Percentiles rank a stretch among this genome's conserved stretches.
These are phyloP conservation scores for Russula sp. DNA, from an alignment of 768 basidiomycete species.

Conservation along the genomic window DNA sequence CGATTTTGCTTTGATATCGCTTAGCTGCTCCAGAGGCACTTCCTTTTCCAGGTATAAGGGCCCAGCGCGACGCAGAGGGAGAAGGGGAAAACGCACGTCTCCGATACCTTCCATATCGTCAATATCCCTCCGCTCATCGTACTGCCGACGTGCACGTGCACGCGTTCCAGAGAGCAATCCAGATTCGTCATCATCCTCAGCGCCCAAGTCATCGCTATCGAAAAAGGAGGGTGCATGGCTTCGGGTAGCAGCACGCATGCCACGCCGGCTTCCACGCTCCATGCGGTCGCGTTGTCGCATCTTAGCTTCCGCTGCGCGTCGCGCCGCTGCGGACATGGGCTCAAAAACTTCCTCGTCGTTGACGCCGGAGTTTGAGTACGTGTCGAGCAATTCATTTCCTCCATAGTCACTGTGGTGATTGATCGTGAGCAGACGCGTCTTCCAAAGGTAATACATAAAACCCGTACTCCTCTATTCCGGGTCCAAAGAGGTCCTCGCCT, in stretches of 20 bases:
- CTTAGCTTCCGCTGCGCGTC: conserved; percentile 78
- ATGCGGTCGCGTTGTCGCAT: conserved; percentile 87
- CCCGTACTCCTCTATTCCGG: conserved; percentile 68
- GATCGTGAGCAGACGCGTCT: conserved; percentile 9
- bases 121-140: conserved; percentile 86
- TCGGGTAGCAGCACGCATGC: conserved; percentile 71
- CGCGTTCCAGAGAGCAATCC: conserved; percentile 70
- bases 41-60: conserved; percentile 51
- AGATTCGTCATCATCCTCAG: conserved; percentile 60
- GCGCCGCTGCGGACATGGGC: conserved; percentile 62
- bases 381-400: conserved; percentile 75
- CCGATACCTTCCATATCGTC: conserved; percentile 91
- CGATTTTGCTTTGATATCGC: conserved; percentile 96
- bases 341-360: conserved; percentile 76
- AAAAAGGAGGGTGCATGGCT: conserved; percentile 86
- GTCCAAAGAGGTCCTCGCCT: conserved; percentile 90
- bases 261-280: conserved; percentile 62
- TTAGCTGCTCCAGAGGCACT: conserved; percentile 90
- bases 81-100: conserved; percentile 53
- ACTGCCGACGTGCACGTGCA: conserved; percentile 80
- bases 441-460: conserved; percentile 7
- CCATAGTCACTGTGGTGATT: conserved; percentile 69
- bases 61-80: neutral
- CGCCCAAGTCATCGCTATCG: conserved; percentile 76
- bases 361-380: conserved; percentile 82